Evolutionary conservation across 164 flowering plant species (phyloP).

Genomic region (Tetrastigma voinierianum): DNA sequence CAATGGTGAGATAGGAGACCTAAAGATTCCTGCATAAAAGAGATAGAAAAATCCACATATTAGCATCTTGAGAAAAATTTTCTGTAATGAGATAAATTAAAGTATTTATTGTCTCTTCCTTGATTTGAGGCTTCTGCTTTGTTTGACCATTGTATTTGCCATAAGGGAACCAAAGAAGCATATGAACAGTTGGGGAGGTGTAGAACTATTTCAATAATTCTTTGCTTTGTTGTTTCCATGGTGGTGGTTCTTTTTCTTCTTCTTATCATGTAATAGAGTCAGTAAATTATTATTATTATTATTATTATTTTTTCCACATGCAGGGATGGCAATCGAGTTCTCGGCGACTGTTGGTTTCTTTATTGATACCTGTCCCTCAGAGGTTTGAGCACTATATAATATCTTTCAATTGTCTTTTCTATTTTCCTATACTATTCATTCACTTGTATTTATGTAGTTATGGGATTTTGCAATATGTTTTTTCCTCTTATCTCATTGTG

Average conservation of each 20-base stretch:
- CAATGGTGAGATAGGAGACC: too few relatives aligned
- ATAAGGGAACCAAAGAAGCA: too few relatives aligned
- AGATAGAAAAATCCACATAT: too few relatives aligned
- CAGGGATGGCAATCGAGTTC: conserved; percentile 80
- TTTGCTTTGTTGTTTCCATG: background rate
- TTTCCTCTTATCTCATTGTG: background rate
- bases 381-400: conserved; percentile 38
- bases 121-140: too few relatives aligned
- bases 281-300: background rate
- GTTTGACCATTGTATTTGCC: too few relatives aligned
- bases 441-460: background rate
- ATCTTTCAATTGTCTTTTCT: background rate
- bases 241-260: background rate
- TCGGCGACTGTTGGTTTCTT: conserved; percentile 80
- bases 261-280: background rate
- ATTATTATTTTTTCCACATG: conserved; percentile 11
- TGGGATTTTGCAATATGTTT: background rate
- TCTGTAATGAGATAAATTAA: too few relatives aligned
- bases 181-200: too few relatives aligned
- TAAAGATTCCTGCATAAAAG: too few relatives aligned
- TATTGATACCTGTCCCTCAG: conserved; percentile 47
- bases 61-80: too few relatives aligned
- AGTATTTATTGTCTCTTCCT: too few relatives aligned
- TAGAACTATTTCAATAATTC: too few relatives aligned
- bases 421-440: background rate